Percentiles rank a stretch among this genome's conserved stretches.
phyloP scores from a whole-genome alignment of 2,329 filamentous ascomycete species.

The Blastomyces gilchristii region DNA sequence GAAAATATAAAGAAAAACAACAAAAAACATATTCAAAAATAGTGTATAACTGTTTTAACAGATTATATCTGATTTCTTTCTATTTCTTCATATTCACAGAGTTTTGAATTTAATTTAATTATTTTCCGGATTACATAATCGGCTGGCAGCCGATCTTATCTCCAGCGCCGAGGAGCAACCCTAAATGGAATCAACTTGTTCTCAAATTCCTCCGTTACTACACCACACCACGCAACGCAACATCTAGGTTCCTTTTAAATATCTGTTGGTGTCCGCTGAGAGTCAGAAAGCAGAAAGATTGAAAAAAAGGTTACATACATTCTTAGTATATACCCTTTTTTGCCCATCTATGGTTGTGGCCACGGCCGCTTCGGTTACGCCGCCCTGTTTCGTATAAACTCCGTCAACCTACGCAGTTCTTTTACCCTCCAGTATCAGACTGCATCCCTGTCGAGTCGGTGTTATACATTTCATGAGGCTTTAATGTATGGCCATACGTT shows the following conservation, averaged over 20 bases:
- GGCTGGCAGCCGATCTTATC: background rate
- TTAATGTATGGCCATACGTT: background rate
- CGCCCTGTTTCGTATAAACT: background rate
- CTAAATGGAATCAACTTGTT: background rate
- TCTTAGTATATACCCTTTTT: background rate
- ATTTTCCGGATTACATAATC: no score
- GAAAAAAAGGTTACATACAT: background rate
- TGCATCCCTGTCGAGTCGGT: background rate
- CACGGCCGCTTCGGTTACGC: background rate
- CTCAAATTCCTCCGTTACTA: background rate
- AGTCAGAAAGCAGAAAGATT: background rate
- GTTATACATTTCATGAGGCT: background rate
- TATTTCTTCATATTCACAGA: no score
- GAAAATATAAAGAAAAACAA: no score
- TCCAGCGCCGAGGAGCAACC: background rate
- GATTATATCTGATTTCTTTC: no score
- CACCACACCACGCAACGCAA: background rate
- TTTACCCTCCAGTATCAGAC: background rate
- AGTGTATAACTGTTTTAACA: no score
- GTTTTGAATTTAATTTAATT: no score
- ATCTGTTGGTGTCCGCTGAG: background rate
- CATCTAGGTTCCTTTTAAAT: background rate
- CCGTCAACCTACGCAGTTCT: background rate
- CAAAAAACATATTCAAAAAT: no score
- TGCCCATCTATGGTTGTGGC: background rate